These are phyloP conservation scores for Saccharomyces hybrid DNA, from an alignment of 1,139 yeast species.

Conservation along the genomic window DNA sequence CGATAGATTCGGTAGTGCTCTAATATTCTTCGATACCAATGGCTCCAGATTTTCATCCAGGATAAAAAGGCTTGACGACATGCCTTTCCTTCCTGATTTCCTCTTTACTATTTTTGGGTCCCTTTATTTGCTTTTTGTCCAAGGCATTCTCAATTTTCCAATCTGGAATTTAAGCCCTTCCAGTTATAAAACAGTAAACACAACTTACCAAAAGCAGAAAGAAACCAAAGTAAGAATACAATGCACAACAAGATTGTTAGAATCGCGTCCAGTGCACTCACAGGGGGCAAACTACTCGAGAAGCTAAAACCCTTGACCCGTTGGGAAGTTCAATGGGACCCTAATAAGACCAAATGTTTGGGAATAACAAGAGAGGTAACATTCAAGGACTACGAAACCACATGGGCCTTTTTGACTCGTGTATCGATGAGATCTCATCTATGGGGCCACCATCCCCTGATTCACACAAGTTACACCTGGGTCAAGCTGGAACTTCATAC, in stretches of 20 bases:
- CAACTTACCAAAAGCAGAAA: not conserved
- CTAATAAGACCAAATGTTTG: not conserved
- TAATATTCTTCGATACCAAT: constrained; percentile 52
- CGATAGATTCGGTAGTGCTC: constrained; percentile 18
- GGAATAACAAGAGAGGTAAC: constrained; percentile 33
- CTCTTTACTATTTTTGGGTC: not conserved
- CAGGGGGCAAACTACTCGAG: constrained; percentile 8
- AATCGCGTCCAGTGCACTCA: constrained; percentile 17
- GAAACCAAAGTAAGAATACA: not conserved
- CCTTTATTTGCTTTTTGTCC: not conserved
- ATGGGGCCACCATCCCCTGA: constrained; percentile 68
- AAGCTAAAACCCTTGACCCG: constrained; percentile 3
- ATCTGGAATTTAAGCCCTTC: not conserved
- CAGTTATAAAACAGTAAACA: not conserved
- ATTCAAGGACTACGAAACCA: constrained; percentile 47
- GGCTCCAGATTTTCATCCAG: constrained; percentile 55
- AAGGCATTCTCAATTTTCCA: not conserved
- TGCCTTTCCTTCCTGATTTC: constrained; percentile 4
- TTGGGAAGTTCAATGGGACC: not conserved
- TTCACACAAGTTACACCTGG: constrained; percentile 53
- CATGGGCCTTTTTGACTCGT: constrained; percentile 60
- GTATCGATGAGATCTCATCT: constrained; percentile 55
- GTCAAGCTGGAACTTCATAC: constrained; percentile 57
- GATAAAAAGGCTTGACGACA: constrained; percentile 41
- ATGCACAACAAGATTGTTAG: constrained; percentile 32